Percentiles rank a stretch among this genome's conserved stretches.
phyloP scores from a whole-genome alignment of 1,284 basidiomycete genomes.

The Irpex lacteus region DNA sequence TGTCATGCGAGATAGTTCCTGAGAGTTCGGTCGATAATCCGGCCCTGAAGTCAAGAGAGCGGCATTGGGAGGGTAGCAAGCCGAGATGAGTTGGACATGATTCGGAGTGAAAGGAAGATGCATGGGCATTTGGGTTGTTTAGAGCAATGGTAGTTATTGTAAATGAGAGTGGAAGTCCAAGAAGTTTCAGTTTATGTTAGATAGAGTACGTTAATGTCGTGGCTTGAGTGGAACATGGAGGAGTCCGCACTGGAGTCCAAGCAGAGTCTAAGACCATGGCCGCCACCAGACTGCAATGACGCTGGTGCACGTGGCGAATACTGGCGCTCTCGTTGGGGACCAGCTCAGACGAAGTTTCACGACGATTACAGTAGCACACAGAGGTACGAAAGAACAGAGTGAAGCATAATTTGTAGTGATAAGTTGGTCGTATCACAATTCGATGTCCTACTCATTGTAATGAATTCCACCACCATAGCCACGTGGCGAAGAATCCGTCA shows the following conservation, averaged over 20 bases:
- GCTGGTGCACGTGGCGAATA: neutral
- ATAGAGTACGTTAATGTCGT: neutral
- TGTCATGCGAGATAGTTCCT: slow-evolving; percentile 88
- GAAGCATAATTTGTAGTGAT: no score
- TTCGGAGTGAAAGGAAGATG: slow-evolving; percentile 73
- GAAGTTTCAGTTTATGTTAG: neutral
- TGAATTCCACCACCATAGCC: neutral
- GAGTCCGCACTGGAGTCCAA: neutral
- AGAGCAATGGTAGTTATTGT: neutral
- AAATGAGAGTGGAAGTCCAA: slow-evolving; percentile 7
- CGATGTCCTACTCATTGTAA: no score
- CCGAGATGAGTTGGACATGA: slow-evolving; percentile 83
- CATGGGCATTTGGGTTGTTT: slow-evolving; percentile 23
- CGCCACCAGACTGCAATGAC: neutral
- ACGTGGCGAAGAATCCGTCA: neutral
- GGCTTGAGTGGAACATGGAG: neutral
- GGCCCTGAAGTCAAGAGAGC: slow-evolving; percentile 74
- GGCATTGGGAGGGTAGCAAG: slow-evolving; percentile 89
- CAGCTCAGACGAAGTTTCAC: no score
- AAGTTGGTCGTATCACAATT: no score
- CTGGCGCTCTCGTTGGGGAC: neutral
- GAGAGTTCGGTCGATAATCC: slow-evolving; percentile 83
- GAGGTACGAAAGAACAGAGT: no score
- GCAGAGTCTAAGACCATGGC: neutral
- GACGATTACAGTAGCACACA: no score